phyloP scores from a whole-genome alignment of 129 eudicot species.

The Arctium minus region DNA sequence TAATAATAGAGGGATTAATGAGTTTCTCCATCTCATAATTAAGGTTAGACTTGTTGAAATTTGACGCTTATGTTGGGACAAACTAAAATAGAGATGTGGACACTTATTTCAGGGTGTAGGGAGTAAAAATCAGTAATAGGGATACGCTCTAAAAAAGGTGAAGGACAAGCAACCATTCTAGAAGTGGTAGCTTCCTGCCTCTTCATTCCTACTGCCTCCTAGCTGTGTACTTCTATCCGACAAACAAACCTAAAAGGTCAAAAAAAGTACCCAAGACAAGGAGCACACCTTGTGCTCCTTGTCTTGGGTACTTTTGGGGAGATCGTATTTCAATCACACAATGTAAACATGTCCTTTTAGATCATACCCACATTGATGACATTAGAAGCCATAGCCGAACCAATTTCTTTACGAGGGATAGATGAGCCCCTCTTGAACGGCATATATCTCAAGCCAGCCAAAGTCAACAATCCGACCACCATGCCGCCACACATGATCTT shows the following conservation, averaged over 20 bases:
- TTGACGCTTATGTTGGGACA: neutral
- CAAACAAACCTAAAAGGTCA: no score
- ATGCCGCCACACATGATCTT: constrained; percentile 91
- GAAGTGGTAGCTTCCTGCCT: no score
- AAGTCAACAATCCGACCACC: constrained; percentile 71
- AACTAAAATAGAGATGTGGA: neutral
- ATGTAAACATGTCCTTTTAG: neutral
- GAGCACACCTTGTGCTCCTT: no score
- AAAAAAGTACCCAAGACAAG: no score
- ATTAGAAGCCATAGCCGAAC: constrained; percentile 65
- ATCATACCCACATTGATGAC: constrained; percentile 74
- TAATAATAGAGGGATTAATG: neutral
- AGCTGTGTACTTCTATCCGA: no score
- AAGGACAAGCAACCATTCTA: no score
- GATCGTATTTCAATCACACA: neutral
- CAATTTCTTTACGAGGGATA: constrained; percentile 29
- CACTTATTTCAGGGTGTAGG: neutral
- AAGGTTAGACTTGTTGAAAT: neutral
- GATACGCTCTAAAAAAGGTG: no score
- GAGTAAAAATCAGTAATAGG: neutral
- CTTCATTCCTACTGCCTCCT: no score
- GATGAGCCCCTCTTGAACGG: constrained; percentile 42
- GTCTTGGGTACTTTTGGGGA: no score
- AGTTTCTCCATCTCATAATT: neutral
- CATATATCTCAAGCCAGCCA: constrained; percentile 63